A percentile compares a stretch with the other conserved stretches of the same genome.
Evolutionary conservation across 768 basidiomycete species (phyloP).

Genomic region (Boletus fagicola): DNA sequence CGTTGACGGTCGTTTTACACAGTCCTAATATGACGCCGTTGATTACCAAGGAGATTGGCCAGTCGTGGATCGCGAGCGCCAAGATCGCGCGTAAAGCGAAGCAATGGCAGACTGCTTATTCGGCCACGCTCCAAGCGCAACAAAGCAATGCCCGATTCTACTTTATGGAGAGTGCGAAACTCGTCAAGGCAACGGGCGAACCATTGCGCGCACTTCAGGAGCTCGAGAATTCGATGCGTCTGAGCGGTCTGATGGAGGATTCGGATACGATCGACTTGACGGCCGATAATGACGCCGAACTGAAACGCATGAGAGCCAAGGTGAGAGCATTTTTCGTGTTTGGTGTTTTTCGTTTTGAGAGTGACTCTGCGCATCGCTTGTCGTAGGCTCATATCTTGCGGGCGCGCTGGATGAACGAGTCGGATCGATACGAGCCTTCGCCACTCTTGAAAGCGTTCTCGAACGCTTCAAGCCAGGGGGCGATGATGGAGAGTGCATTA

Average conservation of each 20-base stretch:
- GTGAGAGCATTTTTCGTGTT: conserved; percentile 36
- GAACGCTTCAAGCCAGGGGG: conserved; percentile 46
- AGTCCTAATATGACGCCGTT: conserved; percentile 33
- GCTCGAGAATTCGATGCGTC: conserved; percentile 69
- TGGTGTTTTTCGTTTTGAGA: background rate
- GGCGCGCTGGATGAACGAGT: conserved; percentile 92
- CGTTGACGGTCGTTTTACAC: background rate
- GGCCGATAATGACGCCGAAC: conserved; percentile 45
- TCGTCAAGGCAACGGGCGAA: conserved; percentile 76
- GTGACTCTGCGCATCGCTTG: background rate
- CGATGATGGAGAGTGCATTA: conserved; percentile 76
- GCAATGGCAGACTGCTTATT: conserved; percentile 96
- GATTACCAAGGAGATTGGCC: conserved; percentile 62
- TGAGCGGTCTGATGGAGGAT: conserved; percentile 46
- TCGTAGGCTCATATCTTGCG: conserved; percentile 71
- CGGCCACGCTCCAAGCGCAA: conserved; percentile 87
- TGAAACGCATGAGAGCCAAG: conserved; percentile 66
- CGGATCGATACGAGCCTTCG: conserved; percentile 71
- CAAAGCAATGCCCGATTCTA: conserved; percentile 68
- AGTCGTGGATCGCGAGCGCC: conserved; percentile 89
- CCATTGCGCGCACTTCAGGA: conserved; percentile 84
- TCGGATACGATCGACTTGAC: conserved; percentile 57
- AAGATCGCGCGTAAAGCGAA: conserved; percentile 95
- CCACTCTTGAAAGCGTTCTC: conserved; percentile 60
- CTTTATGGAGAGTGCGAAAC: conserved; percentile 89